Conservation (phyloP, 495 filamentous ascomycete species). For the Trichoderma orchidacearum region DNA sequence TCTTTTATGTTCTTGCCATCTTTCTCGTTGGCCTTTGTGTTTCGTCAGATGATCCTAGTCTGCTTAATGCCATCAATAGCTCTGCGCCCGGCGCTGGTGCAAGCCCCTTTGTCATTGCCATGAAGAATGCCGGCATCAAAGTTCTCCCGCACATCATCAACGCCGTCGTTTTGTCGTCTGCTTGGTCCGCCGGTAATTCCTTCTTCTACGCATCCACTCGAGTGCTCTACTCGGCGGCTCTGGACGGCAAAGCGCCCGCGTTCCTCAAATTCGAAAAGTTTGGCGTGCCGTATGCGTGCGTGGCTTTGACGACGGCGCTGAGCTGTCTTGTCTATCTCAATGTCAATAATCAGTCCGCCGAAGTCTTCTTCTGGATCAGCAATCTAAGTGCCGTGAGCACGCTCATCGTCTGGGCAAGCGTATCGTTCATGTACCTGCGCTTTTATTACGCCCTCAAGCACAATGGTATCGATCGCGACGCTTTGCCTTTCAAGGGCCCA, state of each 20-base stretch:
- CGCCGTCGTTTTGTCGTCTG: conserved; percentile 31
- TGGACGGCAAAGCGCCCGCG: conserved; percentile 46
- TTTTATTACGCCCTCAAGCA: conserved; percentile 46
- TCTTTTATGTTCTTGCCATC: conserved; percentile 59
- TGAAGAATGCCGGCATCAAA: conserved; percentile 26
- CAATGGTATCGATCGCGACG: conserved; percentile 37
- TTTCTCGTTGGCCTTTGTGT: conserved; percentile 58
- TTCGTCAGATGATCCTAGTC: conserved; percentile 36
- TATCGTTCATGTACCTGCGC: conserved; percentile 42
- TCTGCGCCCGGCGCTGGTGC: conserved; percentile 29
- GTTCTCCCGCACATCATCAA: conserved; percentile 32
- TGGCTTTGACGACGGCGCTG: conserved; percentile 34
- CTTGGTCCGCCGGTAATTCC: conserved; percentile 50
- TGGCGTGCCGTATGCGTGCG: conserved; percentile 47
- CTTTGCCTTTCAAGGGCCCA: conserved; percentile 42
- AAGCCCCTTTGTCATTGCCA: conserved; percentile 41
- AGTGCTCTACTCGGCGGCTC: conserved; percentile 54
- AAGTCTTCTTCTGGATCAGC: conserved; percentile 43
- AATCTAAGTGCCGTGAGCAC: conserved; percentile 54
- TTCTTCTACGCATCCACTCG: conserved; percentile 70
- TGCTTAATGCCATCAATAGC: conserved; percentile 39
- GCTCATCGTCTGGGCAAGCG: conserved; percentile 52
- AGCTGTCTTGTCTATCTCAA: conserved; percentile 43
- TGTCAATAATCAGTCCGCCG: conserved; percentile 25
- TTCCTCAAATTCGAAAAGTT: conserved; percentile 40